Percentiles rank a stretch among this genome's conserved stretches.
Evolutionary conservation across 129 eudicot genomes (phyloP).

Genomic region (Cynara cardunculus): DNA sequence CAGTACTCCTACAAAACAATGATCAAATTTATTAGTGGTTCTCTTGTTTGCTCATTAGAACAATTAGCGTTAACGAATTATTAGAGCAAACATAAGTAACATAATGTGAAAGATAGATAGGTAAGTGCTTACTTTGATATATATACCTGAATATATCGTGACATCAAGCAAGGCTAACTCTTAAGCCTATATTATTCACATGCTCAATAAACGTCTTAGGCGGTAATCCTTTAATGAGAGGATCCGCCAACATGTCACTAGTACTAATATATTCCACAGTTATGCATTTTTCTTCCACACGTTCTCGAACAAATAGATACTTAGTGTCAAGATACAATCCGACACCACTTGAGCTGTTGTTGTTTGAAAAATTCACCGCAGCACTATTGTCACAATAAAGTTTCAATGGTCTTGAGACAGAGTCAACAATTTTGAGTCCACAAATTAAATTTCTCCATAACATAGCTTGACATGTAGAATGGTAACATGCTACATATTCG

Average conservation of each 20-base stretch:
- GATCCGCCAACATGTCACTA: neutral
- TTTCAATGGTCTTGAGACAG: neutral
- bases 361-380: neutral
- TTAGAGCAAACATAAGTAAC: too few relatives aligned
- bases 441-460: neutral
- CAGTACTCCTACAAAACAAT: too few relatives aligned
- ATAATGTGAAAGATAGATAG: too few relatives aligned
- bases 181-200: neutral
- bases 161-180: too few relatives aligned
- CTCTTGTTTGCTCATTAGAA: too few relatives aligned
- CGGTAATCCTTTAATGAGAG: neutral
- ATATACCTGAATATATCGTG: too few relatives aligned
- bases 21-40: too few relatives aligned
- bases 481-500: neutral
- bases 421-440: neutral
- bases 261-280: neutral
- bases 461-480: neutral
- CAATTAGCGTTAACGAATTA: too few relatives aligned
- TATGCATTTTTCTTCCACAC: neutral
- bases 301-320: neutral
- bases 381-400: neutral
- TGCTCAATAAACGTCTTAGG: neutral
- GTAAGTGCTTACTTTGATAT: too few relatives aligned
- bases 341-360: neutral
- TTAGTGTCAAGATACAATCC: neutral